A percentile compares a stretch with the other conserved stretches of the same genome.
These are phyloP conservation scores for Aspergillus uvarum DNA, from an alignment of 2,329 filamentous ascomycete species.

Conservation along the genomic window DNA sequence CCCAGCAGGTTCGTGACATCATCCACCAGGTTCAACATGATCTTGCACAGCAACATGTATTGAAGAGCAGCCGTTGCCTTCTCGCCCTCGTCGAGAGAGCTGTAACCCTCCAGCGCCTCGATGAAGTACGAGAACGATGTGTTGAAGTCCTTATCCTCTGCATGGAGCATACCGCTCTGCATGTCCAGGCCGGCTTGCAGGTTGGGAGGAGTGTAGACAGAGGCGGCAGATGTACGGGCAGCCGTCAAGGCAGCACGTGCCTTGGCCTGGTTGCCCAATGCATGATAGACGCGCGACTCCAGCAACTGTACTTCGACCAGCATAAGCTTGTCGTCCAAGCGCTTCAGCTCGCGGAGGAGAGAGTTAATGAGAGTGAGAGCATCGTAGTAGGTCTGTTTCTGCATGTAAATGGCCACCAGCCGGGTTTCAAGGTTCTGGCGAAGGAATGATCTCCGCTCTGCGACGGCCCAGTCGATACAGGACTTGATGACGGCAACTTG, in stretches of 20 bases:
- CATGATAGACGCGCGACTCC: constrained; percentile 96
- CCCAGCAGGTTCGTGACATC: constrained; percentile 94
- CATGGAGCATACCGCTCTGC: constrained; percentile 98
- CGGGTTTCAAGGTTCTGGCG: constrained; percentile 97
- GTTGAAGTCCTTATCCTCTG: constrained; percentile 98
- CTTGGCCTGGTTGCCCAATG: constrained; percentile 93
- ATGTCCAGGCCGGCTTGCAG: constrained; percentile 96
- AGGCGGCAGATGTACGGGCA: constrained; percentile 90
- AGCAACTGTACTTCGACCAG: constrained; percentile 96
- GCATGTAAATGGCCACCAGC: constrained; percentile 90
- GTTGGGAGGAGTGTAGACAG: constrained; percentile 92
- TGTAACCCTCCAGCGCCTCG: constrained; percentile 95
- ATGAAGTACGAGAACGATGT: constrained; percentile 99
- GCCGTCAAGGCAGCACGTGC: constrained; percentile 91
- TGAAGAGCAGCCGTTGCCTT: constrained; percentile 97
- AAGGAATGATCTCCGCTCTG: constrained; percentile 90
- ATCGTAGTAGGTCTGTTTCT: constrained; percentile 96
- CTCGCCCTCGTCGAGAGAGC: constrained; percentile 79
- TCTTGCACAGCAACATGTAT: constrained; percentile 99
- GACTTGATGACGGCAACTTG: constrained; percentile 96
- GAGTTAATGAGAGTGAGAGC: constrained; percentile 95
- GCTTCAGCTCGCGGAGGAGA: constrained; percentile 93
- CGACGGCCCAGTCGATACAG: constrained; percentile 98
- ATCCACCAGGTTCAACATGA: constrained; percentile 96
- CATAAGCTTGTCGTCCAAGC: constrained; percentile 96